Conservation (phyloP, 345 rosid species). For the Erucastrum elatum region DNA sequence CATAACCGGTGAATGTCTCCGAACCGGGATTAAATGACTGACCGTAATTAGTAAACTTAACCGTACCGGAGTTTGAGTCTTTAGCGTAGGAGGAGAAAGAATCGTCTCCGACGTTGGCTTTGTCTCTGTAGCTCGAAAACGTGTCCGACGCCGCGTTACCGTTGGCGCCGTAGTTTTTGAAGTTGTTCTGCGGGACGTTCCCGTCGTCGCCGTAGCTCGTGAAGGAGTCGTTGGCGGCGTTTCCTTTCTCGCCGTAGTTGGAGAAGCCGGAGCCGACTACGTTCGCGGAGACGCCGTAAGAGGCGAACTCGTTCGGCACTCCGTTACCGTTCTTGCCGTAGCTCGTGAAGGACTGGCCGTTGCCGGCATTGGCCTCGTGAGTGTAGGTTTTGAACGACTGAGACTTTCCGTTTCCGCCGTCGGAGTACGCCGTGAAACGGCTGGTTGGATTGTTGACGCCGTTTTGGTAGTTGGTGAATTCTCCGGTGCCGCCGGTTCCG, state of each 20-base stretch:
- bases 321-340: conserved; percentile 79
- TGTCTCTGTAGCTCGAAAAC: conserved; percentile 60
- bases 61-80: conserved; percentile 47
- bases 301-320: conserved; percentile 49
- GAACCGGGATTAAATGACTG: conserved; percentile 57
- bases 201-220: conserved; percentile 63
- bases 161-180: conserved; percentile 56
- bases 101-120: conserved; percentile 61
- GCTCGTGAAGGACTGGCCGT: conserved; percentile 49
- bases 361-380: conserved; percentile 55
- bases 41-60: conserved; percentile 56
- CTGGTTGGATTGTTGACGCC: conserved; percentile 62
- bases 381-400: conserved; percentile 61
- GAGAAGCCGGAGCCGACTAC: conserved; percentile 66
- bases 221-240: conserved; percentile 63
- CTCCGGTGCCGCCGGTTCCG: conserved; percentile 65
- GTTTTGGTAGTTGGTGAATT: conserved; percentile 56
- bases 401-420: conserved; percentile 44
- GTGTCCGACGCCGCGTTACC: conserved; percentile 51
- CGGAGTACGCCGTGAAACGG: conserved; percentile 61
- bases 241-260: conserved; percentile 60
- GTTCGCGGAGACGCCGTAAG: conserved; percentile 60
- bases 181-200: conserved; percentile 63
- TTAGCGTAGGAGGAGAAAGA: conserved; percentile 65
- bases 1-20: conserved; percentile 59